Evolutionary conservation across 2,329 filamentous ascomycete species (phyloP).

Genomic region (Xylaria sp.): DNA sequence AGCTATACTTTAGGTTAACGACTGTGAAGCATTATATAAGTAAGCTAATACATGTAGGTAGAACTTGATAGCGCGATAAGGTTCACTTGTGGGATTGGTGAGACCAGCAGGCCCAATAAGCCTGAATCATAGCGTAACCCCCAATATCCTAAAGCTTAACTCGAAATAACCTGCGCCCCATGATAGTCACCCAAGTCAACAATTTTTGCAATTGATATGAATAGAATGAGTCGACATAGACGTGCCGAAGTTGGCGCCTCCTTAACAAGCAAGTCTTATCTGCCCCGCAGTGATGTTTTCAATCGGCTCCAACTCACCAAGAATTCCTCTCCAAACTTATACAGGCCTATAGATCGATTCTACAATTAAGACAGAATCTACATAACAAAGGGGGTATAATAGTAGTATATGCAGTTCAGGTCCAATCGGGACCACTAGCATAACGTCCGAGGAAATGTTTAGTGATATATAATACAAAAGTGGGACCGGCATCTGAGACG

Average conservation of each 20-base stretch:
- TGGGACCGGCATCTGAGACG: slow-evolving; percentile 11
- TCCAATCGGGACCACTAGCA: background rate
- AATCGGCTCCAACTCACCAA: too few species aligned
- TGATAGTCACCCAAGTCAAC: background rate
- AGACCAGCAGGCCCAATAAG: background rate
- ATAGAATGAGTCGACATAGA: background rate
- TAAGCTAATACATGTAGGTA: too few species aligned
- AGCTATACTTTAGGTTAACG: background rate
- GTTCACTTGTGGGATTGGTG: background rate
- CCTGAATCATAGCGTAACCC: background rate
- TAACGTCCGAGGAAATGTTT: background rate
- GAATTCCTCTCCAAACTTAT: too few species aligned
- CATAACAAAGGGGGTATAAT: background rate
- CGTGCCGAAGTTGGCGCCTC: background rate
- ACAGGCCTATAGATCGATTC: too few species aligned
- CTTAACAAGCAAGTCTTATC: background rate
- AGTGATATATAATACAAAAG: background rate
- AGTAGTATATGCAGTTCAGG: background rate
- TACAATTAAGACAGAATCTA: too few species aligned
- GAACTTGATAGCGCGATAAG: background rate
- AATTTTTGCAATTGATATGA: background rate
- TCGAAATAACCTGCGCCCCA: background rate
- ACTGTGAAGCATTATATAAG: background rate
- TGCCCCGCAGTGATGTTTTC: background rate
- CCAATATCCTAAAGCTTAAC: background rate